A percentile compares a stretch with the other conserved stretches of the same genome.
Conservation (phyloP, 73 alveolate genomes). For the Strombidium stylifer region DNA sequence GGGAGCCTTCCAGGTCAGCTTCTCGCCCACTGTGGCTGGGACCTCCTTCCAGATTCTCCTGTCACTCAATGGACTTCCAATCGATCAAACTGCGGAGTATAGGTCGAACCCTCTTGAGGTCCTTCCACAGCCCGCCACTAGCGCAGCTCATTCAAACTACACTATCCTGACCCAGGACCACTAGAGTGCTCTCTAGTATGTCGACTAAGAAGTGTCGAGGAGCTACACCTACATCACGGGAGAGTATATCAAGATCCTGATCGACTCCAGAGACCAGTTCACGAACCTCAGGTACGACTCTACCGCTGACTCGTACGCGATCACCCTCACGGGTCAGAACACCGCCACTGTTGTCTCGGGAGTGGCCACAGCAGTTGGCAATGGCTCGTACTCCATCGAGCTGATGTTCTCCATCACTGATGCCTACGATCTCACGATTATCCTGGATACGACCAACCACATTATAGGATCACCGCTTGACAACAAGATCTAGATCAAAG, state of each 20-base stretch:
- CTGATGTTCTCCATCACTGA: constrained; percentile 13
- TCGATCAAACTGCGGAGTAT: constrained; percentile 32
- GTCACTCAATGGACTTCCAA: constrained; percentile 30
- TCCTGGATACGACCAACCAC: constrained; percentile 6
- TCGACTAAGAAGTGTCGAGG: too few species aligned
- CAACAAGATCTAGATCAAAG: constrained; percentile 22
- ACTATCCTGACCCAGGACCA: too few species aligned
- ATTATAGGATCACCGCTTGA: too few species aligned
- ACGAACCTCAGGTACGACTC: constrained; percentile 44
- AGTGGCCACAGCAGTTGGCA: constrained; percentile 3
- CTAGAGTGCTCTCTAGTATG: too few species aligned
- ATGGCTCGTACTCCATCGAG: constrained; percentile 46
- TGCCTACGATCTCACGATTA: constrained; percentile 31
- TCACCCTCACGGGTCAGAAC: constrained; percentile 24
- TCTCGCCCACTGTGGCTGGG: constrained; percentile 52
- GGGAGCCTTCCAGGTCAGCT: constrained; percentile 33
- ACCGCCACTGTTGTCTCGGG: constrained; percentile 1
- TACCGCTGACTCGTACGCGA: constrained; percentile 28
- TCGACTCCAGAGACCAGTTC: constrained; percentile 51
- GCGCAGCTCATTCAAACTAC: constrained; percentile 25
- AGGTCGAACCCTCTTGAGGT: constrained; percentile 40
- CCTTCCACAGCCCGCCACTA: constrained; percentile 34
- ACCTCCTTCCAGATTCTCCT: constrained; percentile 12
- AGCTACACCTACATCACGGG: constrained; percentile 37
- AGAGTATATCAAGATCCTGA: constrained; percentile 24